Percentiles rank a stretch among this genome's conserved stretches.
Conservation (phyloP, 192 early-diverging fungal species). For the Diversispora epigaea region DNA sequence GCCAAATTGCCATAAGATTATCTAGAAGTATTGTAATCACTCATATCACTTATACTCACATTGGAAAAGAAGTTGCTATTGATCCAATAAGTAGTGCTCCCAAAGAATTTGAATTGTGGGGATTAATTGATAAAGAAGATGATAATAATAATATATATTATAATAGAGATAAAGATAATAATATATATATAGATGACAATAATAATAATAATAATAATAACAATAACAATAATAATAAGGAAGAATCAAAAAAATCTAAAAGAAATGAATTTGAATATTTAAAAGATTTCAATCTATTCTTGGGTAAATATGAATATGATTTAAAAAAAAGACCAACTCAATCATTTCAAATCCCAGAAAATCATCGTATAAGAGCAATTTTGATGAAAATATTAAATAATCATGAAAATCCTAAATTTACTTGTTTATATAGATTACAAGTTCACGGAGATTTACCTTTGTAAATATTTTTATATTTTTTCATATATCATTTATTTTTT, state of each 20-base stretch:
- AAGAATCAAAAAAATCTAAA: background rate
- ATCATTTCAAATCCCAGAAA: background rate
- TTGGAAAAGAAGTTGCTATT: background rate
- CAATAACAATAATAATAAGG: background rate
- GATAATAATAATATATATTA: background rate
- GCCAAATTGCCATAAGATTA: conserved; percentile 19
- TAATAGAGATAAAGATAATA: background rate
- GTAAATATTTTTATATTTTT: background rate
- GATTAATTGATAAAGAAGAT: background rate
- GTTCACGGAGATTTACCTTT: background rate
- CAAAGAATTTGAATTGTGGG: conserved; percentile 31
- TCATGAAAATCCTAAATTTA: conserved; percentile 19
- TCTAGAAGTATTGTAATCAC: conserved; percentile 7
- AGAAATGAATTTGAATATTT: background rate
- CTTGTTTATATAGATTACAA: conserved; percentile 23
- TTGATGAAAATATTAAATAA: conserved; percentile 5
- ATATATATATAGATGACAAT: background rate
- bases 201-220: no score
- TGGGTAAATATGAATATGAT: conserved; percentile 19
- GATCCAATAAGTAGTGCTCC: conserved; percentile 16
- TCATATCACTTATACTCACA: conserved; percentile 1
- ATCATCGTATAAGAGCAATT: background rate
- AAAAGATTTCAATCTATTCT: background rate
- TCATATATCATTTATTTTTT: background rate
- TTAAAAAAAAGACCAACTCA: background rate